Base-by-base conservation (phyloP, 257 asterid species). In the Solanum megistacrolobum region DNA sequence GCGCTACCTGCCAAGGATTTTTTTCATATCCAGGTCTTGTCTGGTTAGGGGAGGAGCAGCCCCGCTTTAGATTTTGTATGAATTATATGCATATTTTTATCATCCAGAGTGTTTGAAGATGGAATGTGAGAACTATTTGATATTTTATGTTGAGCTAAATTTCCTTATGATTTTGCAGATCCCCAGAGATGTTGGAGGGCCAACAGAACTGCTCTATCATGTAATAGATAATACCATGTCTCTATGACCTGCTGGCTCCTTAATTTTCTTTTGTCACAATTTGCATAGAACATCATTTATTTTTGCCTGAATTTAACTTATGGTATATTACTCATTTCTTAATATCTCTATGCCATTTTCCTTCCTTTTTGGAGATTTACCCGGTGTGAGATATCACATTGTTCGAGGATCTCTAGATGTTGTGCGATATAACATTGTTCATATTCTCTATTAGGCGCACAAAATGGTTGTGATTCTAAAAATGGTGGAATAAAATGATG, bases 101-200 rank as follows among this genome's bases (percentile, higher is more conserved):
- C 83, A 74, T 74, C 16, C 2, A 35, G 0, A n/a, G 36, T 78
- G 7, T 78, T 25, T 41, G 60, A 39, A 76, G 6, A 39, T 39
- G 55, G 23, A 12, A 6, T 39, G 12, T 25, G 35, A 23, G 1
- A 76, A 7, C n/a, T 25, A 8, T 25, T 13, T 41, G 65, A 79
- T 41, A 10, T 13, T 79, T 13, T 27, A 8, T 48, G 13, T 60
- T 39, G 23, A 12, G 55, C 89, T 31, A 36, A 66, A 76, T 71
- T 12, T 82, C 58, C 13, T 86, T 79, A 18, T 89, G 65, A 55
- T 90, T 74, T 87, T 92, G 90, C 94, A 96, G 98, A 90, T 94
- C 98, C 66, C 98, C 99, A 1, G 98, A 95, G 90, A 95, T 94
- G 98, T 85, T 93, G 14, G 96, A 93, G 84, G 90, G 95, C 14